These are phyloP conservation scores for Colletotrichum spinosum DNA, from an alignment of 2,329 filamentous ascomycete species.

Conservation along the genomic window DNA sequence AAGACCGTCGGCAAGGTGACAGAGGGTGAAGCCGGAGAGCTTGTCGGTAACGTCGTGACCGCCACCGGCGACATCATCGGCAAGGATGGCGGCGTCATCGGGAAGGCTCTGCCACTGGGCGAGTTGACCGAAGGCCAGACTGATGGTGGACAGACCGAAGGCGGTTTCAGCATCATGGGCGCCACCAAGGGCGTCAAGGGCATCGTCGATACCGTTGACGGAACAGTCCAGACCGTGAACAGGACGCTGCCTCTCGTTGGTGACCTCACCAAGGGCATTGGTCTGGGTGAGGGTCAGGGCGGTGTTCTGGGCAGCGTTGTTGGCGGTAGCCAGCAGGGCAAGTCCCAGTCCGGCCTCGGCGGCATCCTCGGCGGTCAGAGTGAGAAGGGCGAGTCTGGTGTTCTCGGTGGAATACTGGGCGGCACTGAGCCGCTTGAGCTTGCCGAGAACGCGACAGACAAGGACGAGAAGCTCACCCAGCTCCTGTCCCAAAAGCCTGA, in stretches of 20 bases:
- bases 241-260: constrained; percentile 36
- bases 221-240: constrained; percentile 42
- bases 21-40: constrained; percentile 53
- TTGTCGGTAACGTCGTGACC: constrained; percentile 55
- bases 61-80: constrained; percentile 50
- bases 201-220: constrained; percentile 37
- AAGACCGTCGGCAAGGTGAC: constrained; percentile 56
- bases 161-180: constrained; percentile 44
- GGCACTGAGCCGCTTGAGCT: constrained; percentile 30
- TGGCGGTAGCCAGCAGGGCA: constrained; percentile 9
- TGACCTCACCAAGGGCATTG: constrained; percentile 37
- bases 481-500: constrained; percentile 30
- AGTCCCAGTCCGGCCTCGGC: constrained; percentile 18
- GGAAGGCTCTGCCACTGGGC: constrained; percentile 51
- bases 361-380: constrained; percentile 8
- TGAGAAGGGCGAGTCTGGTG: constrained; percentile 17
- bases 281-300: constrained; percentile 35
- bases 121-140: constrained; percentile 56
- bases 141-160: constrained; percentile 46
- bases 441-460: constrained; percentile 30
- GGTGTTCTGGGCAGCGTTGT: constrained; percentile 33
- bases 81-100: constrained; percentile 54
- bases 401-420: constrained; percentile 26
- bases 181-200: constrained; percentile 44
- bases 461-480: constrained; percentile 35